A percentile compares a stretch with the other conserved stretches of the same genome.
phyloP scores from a whole-genome alignment of 441 rosid species.

The Aquilaria agallochum region DNA sequence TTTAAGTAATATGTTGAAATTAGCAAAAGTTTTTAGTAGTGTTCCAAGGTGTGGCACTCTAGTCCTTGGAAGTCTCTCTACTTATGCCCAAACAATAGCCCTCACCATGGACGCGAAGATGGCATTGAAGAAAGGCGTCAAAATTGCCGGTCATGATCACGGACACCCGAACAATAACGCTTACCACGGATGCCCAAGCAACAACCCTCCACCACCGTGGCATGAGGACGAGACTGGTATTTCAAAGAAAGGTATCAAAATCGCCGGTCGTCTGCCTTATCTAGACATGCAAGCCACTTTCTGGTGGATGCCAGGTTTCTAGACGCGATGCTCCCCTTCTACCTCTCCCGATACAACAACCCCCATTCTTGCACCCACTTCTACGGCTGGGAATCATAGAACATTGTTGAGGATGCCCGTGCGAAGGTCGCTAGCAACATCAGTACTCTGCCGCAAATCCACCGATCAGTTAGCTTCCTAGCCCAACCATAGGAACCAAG shows the following conservation, averaged over 20 bases:
- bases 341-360: slow-evolving; percentile 65
- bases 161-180: too few species aligned
- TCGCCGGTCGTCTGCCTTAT: slow-evolving; percentile 79
- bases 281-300: slow-evolving; percentile 89
- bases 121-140: too few species aligned
- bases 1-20: too few species aligned
- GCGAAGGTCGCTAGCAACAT: slow-evolving; percentile 60
- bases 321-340: slow-evolving; percentile 81
- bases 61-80: too few species aligned
- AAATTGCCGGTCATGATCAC: too few species aligned
- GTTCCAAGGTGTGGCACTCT: too few species aligned
- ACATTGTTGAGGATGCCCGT: slow-evolving; percentile 81
- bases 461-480: too few species aligned
- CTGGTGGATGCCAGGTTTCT: slow-evolving; percentile 90
- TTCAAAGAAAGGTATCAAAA: slow-evolving; percentile 72
- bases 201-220: not conserved
- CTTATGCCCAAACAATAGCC: too few species aligned
- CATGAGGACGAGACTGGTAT: slow-evolving; percentile 37
- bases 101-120: too few species aligned
- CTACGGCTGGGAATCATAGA: slow-evolving; percentile 95
- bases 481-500: too few species aligned
- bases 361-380: slow-evolving; percentile 97
- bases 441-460: slow-evolving; percentile 26
- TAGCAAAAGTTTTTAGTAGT: too few species aligned
- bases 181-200: too few species aligned